Base-by-base conservation (phyloP, 495 filamentous ascomycete genomes). In the Glarea lozoyensis region DNA sequence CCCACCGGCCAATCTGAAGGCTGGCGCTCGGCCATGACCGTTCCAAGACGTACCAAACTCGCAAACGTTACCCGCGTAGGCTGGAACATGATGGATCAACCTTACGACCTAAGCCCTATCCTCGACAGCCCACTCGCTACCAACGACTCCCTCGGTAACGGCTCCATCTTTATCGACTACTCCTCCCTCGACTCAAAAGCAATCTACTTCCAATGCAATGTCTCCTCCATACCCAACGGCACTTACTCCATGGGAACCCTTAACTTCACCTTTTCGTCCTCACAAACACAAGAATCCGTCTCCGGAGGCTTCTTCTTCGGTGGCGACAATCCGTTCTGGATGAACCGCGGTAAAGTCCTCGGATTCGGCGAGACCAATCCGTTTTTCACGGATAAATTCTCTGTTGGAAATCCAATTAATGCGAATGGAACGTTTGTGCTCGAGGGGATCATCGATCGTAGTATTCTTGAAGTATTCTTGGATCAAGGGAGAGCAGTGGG, bases 21-120 rank as follows among this genome's bases (percentile, higher is more conserved):
- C 12, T 80, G 69, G 67, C 64, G 75, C 9, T 67, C 66, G 30
- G 50, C 65, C 7, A 76, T 76, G 75, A 54, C 63, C 16, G 46
- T 70, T 2, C 70, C 73, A 7, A 60, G 73, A 1, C 38, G 22
- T n/a, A 60, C 54, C 36, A 69, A 55, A 44, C 53, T 73, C 7
- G 62, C 55, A 12, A 62, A 77, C 20, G 63, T 70, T 17, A 58
- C 64, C 3, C 48, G 58, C 0, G 50, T 54, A 1, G 60, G 70
- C 2, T 75, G 67, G 47, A 56, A 70, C 42, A 60, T 74, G 39
- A 48, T 60, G 9, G 62, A 50, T 43, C 50, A 60, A 37, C 50
- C 67, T 9, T 60, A 66, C 50, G 49, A 68, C 50, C 31, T 66
- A 22, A 36, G 35, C 10, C 39, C 65, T n/a, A 48, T 68, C 12